phyloP scores from a whole-genome alignment of 2,329 filamentous ascomycete species.

The Ceratocystis papillata region DNA sequence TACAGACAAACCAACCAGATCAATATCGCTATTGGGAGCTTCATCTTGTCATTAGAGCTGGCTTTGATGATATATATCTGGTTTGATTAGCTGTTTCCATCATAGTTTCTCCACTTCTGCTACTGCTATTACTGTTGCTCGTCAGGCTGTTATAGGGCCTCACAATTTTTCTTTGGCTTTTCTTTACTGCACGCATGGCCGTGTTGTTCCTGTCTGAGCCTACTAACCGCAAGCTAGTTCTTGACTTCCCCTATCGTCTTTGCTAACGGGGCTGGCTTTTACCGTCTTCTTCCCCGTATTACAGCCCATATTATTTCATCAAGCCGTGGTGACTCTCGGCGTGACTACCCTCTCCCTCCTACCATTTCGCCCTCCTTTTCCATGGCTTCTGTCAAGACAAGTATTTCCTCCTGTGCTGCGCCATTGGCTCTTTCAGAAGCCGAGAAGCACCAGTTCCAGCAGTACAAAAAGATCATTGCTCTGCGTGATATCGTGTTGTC shows the following conservation, averaged over 20 bases:
- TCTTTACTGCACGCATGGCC: background rate
- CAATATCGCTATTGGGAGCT: background rate
- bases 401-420: background rate
- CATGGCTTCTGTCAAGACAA: background rate
- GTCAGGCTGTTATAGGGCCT: background rate
- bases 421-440: conserved; percentile 15
- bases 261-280: background rate
- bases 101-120: background rate
- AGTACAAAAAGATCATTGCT: conserved; percentile 70
- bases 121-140: background rate
- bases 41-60: background rate
- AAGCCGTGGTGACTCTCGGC: background rate
- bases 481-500: conserved; percentile 73
- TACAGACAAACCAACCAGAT: background rate
- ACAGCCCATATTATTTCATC: background rate
- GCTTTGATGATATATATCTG: background rate
- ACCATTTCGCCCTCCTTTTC: background rate
- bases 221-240: background rate
- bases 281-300: background rate
- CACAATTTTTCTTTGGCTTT: background rate
- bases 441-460: conserved; percentile 21
- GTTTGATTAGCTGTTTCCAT: background rate
- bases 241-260: background rate
- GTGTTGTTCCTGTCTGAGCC: background rate
- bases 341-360: background rate